These are phyloP conservation scores for Monosporascus sp. DNA, from an alignment of 2,329 filamentous ascomycete genomes.

Conservation along the genomic window DNA sequence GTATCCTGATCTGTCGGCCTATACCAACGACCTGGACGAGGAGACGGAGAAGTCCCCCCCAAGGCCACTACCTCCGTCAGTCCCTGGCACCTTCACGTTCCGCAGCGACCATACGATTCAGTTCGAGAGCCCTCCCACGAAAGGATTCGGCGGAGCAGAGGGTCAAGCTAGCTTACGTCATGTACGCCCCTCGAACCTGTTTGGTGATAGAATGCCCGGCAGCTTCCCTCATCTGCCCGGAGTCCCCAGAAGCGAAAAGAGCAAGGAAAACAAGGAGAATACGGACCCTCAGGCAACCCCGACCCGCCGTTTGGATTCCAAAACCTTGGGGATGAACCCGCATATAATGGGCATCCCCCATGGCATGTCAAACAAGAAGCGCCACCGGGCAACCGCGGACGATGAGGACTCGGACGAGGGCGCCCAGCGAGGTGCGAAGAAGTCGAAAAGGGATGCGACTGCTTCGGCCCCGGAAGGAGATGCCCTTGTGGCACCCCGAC, in stretches of 20 bases:
- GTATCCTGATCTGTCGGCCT: conserved; percentile 50
- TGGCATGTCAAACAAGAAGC: conserved; percentile 62
- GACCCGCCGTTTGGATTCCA: neutral
- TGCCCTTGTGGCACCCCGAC: conserved; percentile 46
- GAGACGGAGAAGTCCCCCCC: conserved; percentile 17
- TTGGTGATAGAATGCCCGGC: conserved; percentile 46
- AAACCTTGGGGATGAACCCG: neutral
- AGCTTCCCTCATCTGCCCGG: conserved; percentile 40
- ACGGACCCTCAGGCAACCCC: conserved; percentile 10
- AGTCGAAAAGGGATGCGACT: conserved; percentile 43
- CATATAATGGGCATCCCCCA: conserved; percentile 44
- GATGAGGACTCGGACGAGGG: conserved; percentile 41
- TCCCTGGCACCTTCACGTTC: conserved; percentile 59
- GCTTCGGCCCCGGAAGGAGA: conserved; percentile 41
- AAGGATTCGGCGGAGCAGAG: conserved; percentile 50
- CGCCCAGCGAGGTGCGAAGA: conserved; percentile 50
- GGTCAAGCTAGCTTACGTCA: conserved; percentile 59
- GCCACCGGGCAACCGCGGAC: conserved; percentile 51
- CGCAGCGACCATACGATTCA: conserved; percentile 60
- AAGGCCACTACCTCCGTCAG: conserved; percentile 29
- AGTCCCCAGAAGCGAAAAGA: conserved; percentile 29
- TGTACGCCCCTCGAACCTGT: conserved; percentile 47
- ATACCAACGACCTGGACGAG: conserved; percentile 22
- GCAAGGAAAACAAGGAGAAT: conserved; percentile 53
- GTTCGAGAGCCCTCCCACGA: conserved; percentile 43